These are phyloP conservation scores for Trichoderma aggressivum DNA, from an alignment of 2,329 filamentous ascomycete genomes.

Conservation along the genomic window DNA sequence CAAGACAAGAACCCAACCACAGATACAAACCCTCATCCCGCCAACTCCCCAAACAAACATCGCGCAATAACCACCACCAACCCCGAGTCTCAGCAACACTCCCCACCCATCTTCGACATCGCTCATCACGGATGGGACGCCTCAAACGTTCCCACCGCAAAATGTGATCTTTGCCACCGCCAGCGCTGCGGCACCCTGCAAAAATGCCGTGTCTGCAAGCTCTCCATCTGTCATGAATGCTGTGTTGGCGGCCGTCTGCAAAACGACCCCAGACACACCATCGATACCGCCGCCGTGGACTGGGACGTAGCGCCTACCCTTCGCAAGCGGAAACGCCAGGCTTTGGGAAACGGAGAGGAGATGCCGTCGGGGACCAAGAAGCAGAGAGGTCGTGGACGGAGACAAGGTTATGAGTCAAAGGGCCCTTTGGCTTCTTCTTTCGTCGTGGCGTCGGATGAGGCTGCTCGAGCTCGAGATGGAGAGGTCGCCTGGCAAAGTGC, in stretches of 20 bases:
- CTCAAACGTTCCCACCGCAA: slow-evolving; percentile 25
- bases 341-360: not conserved
- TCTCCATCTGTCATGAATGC: slow-evolving; percentile 27
- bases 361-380: not conserved
- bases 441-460: not conserved
- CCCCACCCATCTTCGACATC: slow-evolving; percentile 8
- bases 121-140: slow-evolving; percentile 25
- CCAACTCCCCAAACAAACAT: not conserved
- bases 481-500: not conserved
- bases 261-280: slow-evolving; percentile 22
- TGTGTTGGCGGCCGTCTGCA: slow-evolving; percentile 19
- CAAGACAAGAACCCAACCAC: not conserved
- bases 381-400: not conserved
- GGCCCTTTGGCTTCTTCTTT: not conserved
- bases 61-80: not conserved
- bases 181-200: slow-evolving; percentile 26
- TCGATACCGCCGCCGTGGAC: slow-evolving; percentile 22
- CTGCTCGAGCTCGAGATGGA: not conserved
- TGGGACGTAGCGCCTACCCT: slow-evolving; percentile 21
- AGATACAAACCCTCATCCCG: not conserved
- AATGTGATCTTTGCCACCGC: slow-evolving; percentile 28
- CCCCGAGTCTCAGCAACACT: not conserved
- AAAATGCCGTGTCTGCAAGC: slow-evolving; percentile 25
- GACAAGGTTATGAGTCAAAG: not conserved
- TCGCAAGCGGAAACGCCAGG: not conserved